Evolutionary conservation across 2,329 filamentous ascomycete species (phyloP).

Genomic region (Periconia digitata): DNA sequence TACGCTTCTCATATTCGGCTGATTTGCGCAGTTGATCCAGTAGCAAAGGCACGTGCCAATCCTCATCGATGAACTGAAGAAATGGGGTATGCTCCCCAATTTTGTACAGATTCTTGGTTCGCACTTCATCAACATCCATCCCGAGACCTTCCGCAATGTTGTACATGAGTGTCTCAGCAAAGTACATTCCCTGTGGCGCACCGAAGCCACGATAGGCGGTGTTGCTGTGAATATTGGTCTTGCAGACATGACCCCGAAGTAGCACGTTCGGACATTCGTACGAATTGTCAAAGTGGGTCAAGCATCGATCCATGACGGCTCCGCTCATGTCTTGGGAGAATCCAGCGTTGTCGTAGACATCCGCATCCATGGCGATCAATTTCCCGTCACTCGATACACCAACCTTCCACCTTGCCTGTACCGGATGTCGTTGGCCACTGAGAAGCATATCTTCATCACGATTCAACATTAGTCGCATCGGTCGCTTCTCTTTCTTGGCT

Average conservation of each 20-base stretch:
- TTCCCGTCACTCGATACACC: slow-evolving; percentile 90
- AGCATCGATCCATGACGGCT: slow-evolving; percentile 79
- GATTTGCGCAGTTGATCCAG: slow-evolving; percentile 80
- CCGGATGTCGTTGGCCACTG: slow-evolving; percentile 88
- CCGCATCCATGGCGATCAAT: slow-evolving; percentile 83
- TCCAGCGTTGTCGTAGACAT: slow-evolving; percentile 88
- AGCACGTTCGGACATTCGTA: slow-evolving; percentile 84
- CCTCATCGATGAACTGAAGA: slow-evolving; percentile 75
- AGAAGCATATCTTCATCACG: slow-evolving; percentile 93
- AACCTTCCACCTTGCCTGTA: slow-evolving; percentile 86
- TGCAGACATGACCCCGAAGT: slow-evolving; percentile 83
- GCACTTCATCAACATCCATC: slow-evolving; percentile 77
- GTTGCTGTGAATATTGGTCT: slow-evolving; percentile 95
- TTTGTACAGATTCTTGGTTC: slow-evolving; percentile 84
- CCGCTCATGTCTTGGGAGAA: slow-evolving; percentile 69
- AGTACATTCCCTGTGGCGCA: slow-evolving; percentile 92
- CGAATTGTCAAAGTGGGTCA: slow-evolving; percentile 84
- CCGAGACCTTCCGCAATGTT: slow-evolving; percentile 85
- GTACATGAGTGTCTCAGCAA: slow-evolving; percentile 83
- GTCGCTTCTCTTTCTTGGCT: slow-evolving; percentile 77
- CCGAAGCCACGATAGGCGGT: slow-evolving; percentile 95
- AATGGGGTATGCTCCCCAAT: slow-evolving; percentile 79
- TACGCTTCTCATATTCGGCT: slow-evolving; percentile 68
- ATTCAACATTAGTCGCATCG: slow-evolving; percentile 91
- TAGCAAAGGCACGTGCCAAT: slow-evolving; percentile 94